Conservation (phyloP, 2,329 filamentous ascomycete species). For the Neospermospora avenae region DNA sequence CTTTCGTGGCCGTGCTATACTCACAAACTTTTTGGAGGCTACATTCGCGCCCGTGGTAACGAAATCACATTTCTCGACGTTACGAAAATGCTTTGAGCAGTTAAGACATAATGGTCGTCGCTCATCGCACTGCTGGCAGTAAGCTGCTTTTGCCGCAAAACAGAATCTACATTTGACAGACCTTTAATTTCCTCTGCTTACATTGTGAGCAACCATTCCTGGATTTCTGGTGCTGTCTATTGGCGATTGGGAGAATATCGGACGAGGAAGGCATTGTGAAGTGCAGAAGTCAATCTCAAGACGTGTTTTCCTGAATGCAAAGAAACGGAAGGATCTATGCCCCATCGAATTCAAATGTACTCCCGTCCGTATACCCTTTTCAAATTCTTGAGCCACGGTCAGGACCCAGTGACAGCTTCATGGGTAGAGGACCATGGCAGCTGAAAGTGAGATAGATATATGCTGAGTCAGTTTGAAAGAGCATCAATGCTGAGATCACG, state of each 20-base stretch:
- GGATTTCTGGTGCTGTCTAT: slow-evolving; percentile 9
- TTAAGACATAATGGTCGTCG: slow-evolving; percentile 1
- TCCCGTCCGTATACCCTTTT: too few relatives aligned
- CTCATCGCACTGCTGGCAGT: slow-evolving; percentile 9
- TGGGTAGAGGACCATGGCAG: not conserved
- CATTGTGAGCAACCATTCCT: slow-evolving; percentile 10
- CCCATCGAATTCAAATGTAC: not conserved
- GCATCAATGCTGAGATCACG: not conserved
- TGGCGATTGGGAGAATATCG: not conserved
- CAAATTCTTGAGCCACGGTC: not conserved
- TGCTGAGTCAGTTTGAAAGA: not conserved
- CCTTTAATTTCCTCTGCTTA: slow-evolving; percentile 10
- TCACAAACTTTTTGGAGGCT: not conserved
- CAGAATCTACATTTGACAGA: not conserved
- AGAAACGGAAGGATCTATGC: not conserved
- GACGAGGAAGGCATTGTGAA: too few relatives aligned
- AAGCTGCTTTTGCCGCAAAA: not conserved
- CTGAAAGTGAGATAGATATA: not conserved
- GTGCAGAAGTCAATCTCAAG: not conserved
- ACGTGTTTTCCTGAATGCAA: not conserved
- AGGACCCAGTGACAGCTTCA: not conserved
- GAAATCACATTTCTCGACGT: slow-evolving; percentile 10
- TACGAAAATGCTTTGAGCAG: slow-evolving; percentile 6
- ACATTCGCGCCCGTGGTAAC: not conserved
- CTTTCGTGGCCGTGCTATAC: not conserved